Evolutionary conservation across 2,329 filamentous ascomycete genomes (phyloP), one percentile per base, ranked within the genome.

Genomic region (Neophaeococcomyces mojaviensis): DNA sequence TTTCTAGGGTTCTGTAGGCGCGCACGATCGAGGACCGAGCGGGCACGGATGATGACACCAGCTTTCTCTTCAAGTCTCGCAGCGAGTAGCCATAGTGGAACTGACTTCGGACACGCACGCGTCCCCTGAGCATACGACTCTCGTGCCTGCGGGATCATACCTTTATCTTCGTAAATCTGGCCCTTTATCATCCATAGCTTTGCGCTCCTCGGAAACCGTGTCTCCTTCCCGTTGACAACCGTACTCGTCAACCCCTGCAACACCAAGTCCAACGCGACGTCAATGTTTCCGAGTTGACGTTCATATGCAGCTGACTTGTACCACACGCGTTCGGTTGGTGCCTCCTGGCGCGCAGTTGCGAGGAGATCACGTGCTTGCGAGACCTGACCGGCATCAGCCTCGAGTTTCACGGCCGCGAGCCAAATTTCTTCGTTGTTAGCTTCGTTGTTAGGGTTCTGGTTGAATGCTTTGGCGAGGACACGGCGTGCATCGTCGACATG

Each of bases 151-250:
- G 84, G 82, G 12, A 84, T 69, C 68, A 88, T 88, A 57, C 78
- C 82, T 38, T 88, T 76, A 35, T 82, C 77, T 61, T 96, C 86
- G 72, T 98, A 98, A 52, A 97, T 92, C 62, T 98, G 92, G 0
- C 94, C 92, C 68, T 98, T 98, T 72, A 95, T 86, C 86, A 97
- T 96, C 84, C 90, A 96, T 19, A 98, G 75, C 67, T 97, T 97
- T 43, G 87, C 77, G 10, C 84, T 80, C 36, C 81, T 78, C 1
- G 92, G 90, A 69, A 94, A 98, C 8, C 87, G 76, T 54, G 89
- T 83, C 30, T 98, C 71, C 39, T 52, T 52, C 35, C 53, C 53
- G 39, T 55, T 48, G 19, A 57, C 46, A 18, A 54, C 47, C 9
- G 49, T 51, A 8, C 51, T 54, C 5, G 51, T 52, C 5, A 58